A percentile compares a stretch with the other conserved stretches of the same genome.
Evolutionary conservation across 768 basidiomycete genomes (phyloP).

Genomic region (Trametes cubensis): DNA sequence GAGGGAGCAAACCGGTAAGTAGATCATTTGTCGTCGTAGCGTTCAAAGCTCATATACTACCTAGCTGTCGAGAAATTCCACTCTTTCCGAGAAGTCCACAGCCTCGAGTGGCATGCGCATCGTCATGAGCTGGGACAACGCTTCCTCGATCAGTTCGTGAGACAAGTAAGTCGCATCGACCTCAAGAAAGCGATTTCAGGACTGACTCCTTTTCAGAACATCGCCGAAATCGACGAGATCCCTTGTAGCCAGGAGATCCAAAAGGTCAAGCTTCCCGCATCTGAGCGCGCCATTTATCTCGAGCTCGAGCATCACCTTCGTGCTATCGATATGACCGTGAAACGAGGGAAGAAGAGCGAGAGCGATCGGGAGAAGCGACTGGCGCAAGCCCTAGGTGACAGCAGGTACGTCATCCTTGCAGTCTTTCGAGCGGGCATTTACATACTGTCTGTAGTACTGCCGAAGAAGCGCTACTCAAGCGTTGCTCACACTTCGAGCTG

Average conservation of each 20-base stretch:
- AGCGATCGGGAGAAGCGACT: conserved; percentile 90
- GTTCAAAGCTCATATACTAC: conserved; percentile 15
- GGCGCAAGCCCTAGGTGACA: conserved; percentile 83
- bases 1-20: conserved; percentile 79
- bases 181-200: background rate
- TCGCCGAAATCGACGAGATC: conserved; percentile 94
- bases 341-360: conserved; percentile 63
- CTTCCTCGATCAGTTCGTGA: conserved; percentile 81
- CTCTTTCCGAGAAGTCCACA: conserved; percentile 94
- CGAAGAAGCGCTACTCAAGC: conserved; percentile 91
- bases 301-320: conserved; percentile 93
- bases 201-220: conserved; percentile 1
- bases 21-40: background rate
- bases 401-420: conserved; percentile 52
- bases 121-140: conserved; percentile 80
- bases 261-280: conserved; percentile 78
- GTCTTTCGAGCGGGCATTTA: background rate
- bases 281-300: conserved; percentile 92
- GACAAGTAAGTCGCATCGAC: conserved; percentile 59
- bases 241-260: conserved; percentile 69
- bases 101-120: conserved; percentile 88
- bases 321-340: conserved; percentile 83
- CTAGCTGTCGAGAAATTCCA: conserved; percentile 91
- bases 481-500: conserved; percentile 93
- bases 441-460: conserved; percentile 58